Percentiles rank a stretch among this genome's conserved stretches.
These are phyloP conservation scores for Pistacia atlantica DNA, from an alignment of 345 rosid genomes.

Conservation along the genomic window DNA sequence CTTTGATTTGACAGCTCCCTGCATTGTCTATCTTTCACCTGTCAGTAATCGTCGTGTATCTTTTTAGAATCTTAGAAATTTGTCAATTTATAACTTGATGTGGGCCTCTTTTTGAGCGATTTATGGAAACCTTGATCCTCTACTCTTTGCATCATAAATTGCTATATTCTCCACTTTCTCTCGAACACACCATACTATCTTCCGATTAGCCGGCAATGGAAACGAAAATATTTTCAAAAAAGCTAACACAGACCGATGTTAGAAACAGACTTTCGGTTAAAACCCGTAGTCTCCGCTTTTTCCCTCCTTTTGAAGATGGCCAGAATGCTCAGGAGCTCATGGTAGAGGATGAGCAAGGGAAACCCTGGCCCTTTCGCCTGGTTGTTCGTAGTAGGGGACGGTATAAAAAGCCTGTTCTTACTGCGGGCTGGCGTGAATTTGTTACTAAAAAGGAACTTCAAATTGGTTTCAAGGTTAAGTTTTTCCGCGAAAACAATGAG, in stretches of 20 bases:
- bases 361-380: background rate
- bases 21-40: too few species aligned
- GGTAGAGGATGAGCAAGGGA: background rate
- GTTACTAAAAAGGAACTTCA: background rate
- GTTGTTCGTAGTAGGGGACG: background rate
- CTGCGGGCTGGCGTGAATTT: background rate
- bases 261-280: background rate
- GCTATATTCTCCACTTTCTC: background rate
- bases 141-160: too few species aligned
- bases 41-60: too few species aligned
- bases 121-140: too few species aligned
- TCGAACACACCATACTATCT: background rate
- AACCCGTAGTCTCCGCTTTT: background rate
- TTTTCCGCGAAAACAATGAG: background rate
- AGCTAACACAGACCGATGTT: background rate
- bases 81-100: too few species aligned
- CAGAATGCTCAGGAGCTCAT: background rate
- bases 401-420: background rate
- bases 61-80: too few species aligned
- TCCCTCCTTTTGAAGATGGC: background rate
- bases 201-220: too few species aligned
- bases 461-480: background rate
- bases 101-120: too few species aligned
- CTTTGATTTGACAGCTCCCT: too few species aligned
- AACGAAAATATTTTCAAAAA: background rate